Evolutionary conservation across 495 filamentous ascomycete genomes (phyloP).

Genomic region (Thermochaetoides thermophila): DNA sequence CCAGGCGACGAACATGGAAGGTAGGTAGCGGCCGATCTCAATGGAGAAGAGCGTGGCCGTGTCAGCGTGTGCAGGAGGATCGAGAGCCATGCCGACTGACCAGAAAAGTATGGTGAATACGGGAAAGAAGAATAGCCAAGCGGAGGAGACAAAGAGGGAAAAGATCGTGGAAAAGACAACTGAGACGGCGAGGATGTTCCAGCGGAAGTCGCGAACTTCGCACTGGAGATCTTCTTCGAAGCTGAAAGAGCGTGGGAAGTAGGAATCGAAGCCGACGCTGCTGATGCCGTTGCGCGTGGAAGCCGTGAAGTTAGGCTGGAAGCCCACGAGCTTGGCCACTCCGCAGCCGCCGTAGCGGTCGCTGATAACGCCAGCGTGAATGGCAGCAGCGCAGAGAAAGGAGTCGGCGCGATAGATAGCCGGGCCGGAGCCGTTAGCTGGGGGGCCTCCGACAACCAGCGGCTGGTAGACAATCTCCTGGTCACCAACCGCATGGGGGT

Average conservation of each 20-base stretch:
- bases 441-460: conserved; percentile 61
- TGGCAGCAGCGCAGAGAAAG: conserved; percentile 66
- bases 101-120: conserved; percentile 57
- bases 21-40: conserved; percentile 56
- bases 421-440: conserved; percentile 25
- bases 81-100: conserved; percentile 66
- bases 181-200: conserved; percentile 51
- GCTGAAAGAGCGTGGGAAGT: conserved; percentile 50
- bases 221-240: conserved; percentile 41
- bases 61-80: conserved; percentile 47
- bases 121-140: conserved; percentile 54
- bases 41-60: conserved; percentile 43
- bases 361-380: conserved; percentile 60
- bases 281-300: conserved; percentile 9
- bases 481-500: conserved; percentile 60
- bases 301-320: conserved; percentile 5
- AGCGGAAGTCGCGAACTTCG: conserved; percentile 14
- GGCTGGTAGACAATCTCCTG: conserved; percentile 54
- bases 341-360: conserved; percentile 58
- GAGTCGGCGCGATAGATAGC: conserved; percentile 67
- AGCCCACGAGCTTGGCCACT: conserved; percentile 8
- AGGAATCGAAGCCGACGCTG: conserved; percentile 10
- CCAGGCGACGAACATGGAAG: conserved; percentile 59
- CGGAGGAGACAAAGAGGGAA: conserved; percentile 56
- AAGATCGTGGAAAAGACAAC: conserved; percentile 47